Percentiles rank a stretch among this genome's conserved stretches.
These are phyloP conservation scores for Fusarium succisae DNA, from an alignment of 2,329 filamentous ascomycete species.

Conservation along the genomic window DNA sequence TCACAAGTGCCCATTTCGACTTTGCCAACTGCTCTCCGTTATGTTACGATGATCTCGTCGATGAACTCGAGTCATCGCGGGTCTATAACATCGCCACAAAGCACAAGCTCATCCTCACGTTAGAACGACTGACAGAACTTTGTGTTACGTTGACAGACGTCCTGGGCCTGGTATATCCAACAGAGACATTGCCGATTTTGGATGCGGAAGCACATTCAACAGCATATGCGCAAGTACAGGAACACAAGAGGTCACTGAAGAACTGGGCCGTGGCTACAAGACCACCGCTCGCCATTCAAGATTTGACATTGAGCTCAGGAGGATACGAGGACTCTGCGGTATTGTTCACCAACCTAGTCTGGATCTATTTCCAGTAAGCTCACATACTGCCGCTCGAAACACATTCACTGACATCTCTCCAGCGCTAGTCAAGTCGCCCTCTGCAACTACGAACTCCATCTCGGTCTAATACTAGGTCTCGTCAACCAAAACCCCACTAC, in stretches of 20 bases:
- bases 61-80: constrained; percentile 28
- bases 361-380: constrained; percentile 37
- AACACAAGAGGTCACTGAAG: constrained; percentile 8
- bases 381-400: accelerated
- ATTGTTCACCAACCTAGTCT: constrained; percentile 31
- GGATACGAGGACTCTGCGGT: constrained; percentile 23
- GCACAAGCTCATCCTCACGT: constrained; percentile 25
- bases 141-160: constrained; percentile 30
- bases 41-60: constrained; percentile 25
- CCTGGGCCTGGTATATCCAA: constrained; percentile 26
- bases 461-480: constrained; percentile 20
- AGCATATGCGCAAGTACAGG: constrained; percentile 19
- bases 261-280: constrained; percentile 18
- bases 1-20: constrained; percentile 23
- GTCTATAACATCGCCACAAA: constrained; percentile 32
- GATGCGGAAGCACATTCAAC: constrained; percentile 15
- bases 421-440: constrained; percentile 30
- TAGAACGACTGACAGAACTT: constrained; percentile 24
- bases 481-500: not conserved
- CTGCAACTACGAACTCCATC: constrained; percentile 31
- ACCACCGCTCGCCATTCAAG: constrained; percentile 18
- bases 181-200: constrained; percentile 12
- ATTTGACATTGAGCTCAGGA: not conserved
- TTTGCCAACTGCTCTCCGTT: constrained; percentile 15
- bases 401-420: not conserved